Conservation (phyloP, 495 filamentous ascomycete species). For the Lepidopterella palustris region DNA sequence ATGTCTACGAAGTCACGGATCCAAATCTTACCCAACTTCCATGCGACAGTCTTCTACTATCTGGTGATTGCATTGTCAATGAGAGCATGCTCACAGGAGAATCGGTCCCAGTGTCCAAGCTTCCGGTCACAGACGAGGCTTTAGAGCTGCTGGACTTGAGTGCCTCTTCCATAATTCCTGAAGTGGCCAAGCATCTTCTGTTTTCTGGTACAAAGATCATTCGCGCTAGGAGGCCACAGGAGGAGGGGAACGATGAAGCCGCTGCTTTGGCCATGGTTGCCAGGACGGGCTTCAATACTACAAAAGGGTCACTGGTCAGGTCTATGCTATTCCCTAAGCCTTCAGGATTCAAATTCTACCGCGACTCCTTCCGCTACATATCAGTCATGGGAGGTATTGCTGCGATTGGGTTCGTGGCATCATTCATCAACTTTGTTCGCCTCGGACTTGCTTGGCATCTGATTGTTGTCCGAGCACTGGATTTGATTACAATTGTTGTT, state of each 20-base stretch:
- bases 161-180: constrained; percentile 69
- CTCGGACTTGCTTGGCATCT: constrained; percentile 78
- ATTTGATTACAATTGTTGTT: constrained; percentile 96
- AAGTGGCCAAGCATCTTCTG: constrained; percentile 78
- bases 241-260: constrained; percentile 78
- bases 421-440: constrained; percentile 86
- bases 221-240: constrained; percentile 78
- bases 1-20: constrained; percentile 96
- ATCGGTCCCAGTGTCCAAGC: constrained; percentile 94
- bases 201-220: constrained; percentile 96
- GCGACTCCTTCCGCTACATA: constrained; percentile 96
- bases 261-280: constrained; percentile 88
- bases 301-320: constrained; percentile 90
- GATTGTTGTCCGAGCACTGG: constrained; percentile 85
- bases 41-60: constrained; percentile 84
- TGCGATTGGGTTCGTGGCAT: constrained; percentile 76
- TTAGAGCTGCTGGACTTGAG: constrained; percentile 65
- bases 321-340: constrained; percentile 99
- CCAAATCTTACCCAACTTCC: constrained; percentile 90
- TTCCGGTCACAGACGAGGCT: constrained; percentile 75
- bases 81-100: constrained; percentile 99
- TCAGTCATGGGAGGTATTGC: constrained; percentile 94
- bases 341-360: constrained; percentile 95
- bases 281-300: constrained; percentile 93
- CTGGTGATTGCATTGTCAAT: constrained; percentile 97